Conservation (phyloP, 441 rosid genomes). For the Populus trichocarpa region DNA sequence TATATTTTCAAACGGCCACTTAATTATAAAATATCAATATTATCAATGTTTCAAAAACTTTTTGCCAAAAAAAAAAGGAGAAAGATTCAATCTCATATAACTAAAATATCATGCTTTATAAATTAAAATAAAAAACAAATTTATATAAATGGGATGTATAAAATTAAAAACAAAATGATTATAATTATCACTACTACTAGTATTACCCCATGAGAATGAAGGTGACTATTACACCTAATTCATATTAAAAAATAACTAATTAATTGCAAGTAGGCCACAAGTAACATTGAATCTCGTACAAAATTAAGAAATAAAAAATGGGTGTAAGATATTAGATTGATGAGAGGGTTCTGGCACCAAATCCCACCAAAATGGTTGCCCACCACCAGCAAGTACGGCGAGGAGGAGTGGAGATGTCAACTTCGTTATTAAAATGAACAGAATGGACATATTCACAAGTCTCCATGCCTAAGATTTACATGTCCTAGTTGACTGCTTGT, state of each 20-base stretch:
- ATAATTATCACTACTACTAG: no score
- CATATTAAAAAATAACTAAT: background rate
- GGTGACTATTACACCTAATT: background rate
- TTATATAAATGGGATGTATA: no score
- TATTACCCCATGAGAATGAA: background rate
- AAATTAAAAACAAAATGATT: no score
- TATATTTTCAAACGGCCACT: accelerated
- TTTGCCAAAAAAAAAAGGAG: background rate
- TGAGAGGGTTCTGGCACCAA: background rate
- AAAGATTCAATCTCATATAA: no score
- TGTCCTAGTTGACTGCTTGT: slow-evolving; percentile 12
- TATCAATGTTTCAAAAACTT: no score
- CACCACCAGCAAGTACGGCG: background rate
- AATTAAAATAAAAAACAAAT: no score
- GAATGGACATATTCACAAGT: background rate
- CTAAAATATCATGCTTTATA: no score
- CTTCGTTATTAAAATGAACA: slow-evolving; percentile 13
- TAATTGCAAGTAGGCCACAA: background rate
- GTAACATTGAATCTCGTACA: background rate
- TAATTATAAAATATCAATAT: no score
- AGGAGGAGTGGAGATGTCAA: slow-evolving; percentile 3
- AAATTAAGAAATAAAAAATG: background rate
- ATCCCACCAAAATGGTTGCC: background rate
- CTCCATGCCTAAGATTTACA: background rate
- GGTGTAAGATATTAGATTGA: background rate